Evolutionary conservation across 345 rosid species (phyloP).

Genomic region (Fremontodendron californicum): DNA sequence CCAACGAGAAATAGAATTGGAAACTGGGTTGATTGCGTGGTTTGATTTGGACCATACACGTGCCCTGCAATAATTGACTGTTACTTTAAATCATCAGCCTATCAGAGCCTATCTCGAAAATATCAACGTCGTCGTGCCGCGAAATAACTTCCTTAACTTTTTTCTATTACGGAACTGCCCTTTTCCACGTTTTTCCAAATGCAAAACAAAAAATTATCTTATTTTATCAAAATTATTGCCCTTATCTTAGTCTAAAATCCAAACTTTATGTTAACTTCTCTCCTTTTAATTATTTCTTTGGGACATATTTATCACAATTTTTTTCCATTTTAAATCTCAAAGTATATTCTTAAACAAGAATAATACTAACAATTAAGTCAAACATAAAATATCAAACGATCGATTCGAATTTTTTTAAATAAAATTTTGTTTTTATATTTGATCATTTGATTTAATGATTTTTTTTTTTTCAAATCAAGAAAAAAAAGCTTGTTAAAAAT

Average conservation of each 20-base stretch:
- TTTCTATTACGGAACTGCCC: neutral
- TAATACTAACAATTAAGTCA: neutral
- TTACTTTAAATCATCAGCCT: constrained; percentile 14
- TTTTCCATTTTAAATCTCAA: neutral
- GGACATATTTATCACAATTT: too few relatives aligned
- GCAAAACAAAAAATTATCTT: too few relatives aligned
- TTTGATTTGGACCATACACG: constrained; percentile 20
- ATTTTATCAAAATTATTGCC: too few relatives aligned
- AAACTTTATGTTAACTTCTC: too few relatives aligned
- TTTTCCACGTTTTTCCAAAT: neutral
- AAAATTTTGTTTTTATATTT: too few relatives aligned
- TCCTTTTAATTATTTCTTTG: too few relatives aligned
- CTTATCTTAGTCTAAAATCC: too few relatives aligned
- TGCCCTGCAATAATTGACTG: neutral
- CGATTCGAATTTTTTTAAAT: too few relatives aligned
- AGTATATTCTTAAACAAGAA: neutral
- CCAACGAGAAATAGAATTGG: neutral
- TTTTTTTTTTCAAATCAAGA: too few relatives aligned
- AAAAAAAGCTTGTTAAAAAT: too few relatives aligned
- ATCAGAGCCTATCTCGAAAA: neutral
- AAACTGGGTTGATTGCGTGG: constrained; percentile 13
- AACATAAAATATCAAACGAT: too few relatives aligned
- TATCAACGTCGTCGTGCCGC: constrained; percentile 29
- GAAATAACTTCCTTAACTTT: neutral
- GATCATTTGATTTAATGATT: too few relatives aligned